Conservation (phyloP, 2,329 filamentous ascomycete genomes). For the Alternaria atra region DNA sequence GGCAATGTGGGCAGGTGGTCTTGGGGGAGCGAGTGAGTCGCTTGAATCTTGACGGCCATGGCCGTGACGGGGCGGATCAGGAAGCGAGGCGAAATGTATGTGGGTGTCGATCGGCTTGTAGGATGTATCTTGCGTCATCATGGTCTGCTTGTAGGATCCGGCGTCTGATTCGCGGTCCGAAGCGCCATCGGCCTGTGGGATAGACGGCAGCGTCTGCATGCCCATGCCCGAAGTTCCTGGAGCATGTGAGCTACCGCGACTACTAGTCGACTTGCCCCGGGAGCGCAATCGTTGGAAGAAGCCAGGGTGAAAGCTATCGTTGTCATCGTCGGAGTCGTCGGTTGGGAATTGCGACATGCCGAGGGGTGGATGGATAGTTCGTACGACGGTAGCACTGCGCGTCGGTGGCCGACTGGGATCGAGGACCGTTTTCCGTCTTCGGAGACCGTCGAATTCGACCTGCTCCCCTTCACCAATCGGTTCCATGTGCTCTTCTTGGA, state of each 20-base stretch:
- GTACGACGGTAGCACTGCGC: constrained; percentile 51
- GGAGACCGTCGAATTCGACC: constrained; percentile 91
- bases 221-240: constrained; percentile 25
- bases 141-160: constrained; percentile 56
- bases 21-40: constrained; percentile 62
- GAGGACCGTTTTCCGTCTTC: constrained; percentile 72
- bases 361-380: constrained; percentile 74
- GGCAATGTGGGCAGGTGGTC: constrained; percentile 64
- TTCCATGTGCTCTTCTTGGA: constrained; percentile 83
- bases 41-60: constrained; percentile 54
- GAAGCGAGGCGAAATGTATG: constrained; percentile 57
- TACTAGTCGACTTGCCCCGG: constrained; percentile 46
- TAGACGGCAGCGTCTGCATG: constrained; percentile 34
- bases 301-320: constrained; percentile 56
- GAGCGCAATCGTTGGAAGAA: constrained; percentile 54
- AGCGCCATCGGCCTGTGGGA: constrained; percentile 32
- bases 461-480: constrained; percentile 80
- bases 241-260: constrained; percentile 28
- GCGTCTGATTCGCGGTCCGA: constrained; percentile 45
- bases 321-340: constrained; percentile 60
- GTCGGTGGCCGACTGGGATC: constrained; percentile 52
- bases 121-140: constrained; percentile 60
- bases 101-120: constrained; percentile 52
- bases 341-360: constrained; percentile 87
- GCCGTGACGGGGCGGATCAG: constrained; percentile 38